Conservation (phyloP, 2,329 filamentous ascomycete genomes). For the Penicillium psychrosexuale region DNA sequence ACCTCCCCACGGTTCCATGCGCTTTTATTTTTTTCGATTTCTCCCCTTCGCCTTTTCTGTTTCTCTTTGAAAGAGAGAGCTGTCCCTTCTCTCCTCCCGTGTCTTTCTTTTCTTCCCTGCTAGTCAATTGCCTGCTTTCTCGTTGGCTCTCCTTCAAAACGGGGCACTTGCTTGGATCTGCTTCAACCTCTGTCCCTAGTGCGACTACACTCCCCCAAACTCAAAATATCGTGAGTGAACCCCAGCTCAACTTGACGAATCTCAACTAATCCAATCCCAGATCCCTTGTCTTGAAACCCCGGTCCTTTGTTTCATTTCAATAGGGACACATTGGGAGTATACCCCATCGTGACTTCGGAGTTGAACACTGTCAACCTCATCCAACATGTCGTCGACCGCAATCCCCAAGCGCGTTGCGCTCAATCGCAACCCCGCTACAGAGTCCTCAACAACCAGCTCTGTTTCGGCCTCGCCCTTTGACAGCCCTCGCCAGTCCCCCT, state of each 20-base stretch:
- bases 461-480: conserved; percentile 55
- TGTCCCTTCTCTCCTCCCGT: conserved; percentile 7
- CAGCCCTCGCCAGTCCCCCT: conserved; percentile 64
- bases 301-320: neutral
- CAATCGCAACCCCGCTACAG: conserved; percentile 52
- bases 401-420: conserved; percentile 48
- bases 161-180: conserved; percentile 2
- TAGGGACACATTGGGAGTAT: neutral
- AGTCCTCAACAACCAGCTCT: conserved; percentile 56
- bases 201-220: neutral
- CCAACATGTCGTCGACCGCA: conserved; percentile 51
- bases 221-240: neutral
- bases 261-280: neutral
- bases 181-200: conserved; percentile 2
- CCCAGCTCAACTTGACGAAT: neutral
- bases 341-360: neutral
- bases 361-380: neutral
- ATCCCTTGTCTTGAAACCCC: neutral
- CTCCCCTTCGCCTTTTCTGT: conserved; percentile 5
- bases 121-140: conserved; percentile 15
- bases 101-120: conserved; percentile 2
- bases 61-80: neutral
- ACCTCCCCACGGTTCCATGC: neutral
- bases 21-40: conserved; percentile 7
- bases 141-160: conserved; percentile 6